Conservation (phyloP, 768 basidiomycete genomes). For the Lentinula sp. region DNA sequence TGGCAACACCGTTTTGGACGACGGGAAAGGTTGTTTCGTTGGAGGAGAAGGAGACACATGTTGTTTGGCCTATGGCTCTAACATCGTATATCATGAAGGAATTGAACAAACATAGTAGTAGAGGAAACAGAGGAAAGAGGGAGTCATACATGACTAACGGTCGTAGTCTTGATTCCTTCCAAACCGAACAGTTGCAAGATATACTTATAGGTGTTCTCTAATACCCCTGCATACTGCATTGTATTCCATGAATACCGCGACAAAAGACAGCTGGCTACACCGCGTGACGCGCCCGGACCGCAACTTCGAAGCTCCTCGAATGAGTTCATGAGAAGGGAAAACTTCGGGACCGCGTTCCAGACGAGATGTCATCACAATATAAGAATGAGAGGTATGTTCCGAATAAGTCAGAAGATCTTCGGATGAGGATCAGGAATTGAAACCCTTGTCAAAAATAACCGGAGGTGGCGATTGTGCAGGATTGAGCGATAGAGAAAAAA, state of each 20-base stretch:
- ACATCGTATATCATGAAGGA: conserved; percentile 8
- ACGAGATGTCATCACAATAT: neutral
- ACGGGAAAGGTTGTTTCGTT: conserved; percentile 31
- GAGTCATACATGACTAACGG: neutral
- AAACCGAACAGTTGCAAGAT: neutral
- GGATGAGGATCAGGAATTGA: neutral
- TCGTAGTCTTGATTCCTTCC: neutral
- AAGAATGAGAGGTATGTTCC: neutral
- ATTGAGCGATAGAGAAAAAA: neutral
- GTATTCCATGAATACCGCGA: neutral
- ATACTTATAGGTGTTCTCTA: neutral
- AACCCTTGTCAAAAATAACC: neutral
- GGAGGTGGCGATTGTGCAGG: neutral
- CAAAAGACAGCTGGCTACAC: neutral
- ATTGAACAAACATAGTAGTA: neutral
- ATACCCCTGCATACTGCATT: neutral
- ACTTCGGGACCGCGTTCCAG: neutral
- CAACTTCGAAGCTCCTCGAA: neutral
- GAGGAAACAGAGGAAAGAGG: neutral
- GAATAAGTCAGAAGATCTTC: neutral
- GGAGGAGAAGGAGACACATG: conserved; percentile 39
- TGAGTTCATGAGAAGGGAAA: neutral
- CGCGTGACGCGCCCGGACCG: neutral
- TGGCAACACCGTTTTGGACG: conserved; percentile 37
- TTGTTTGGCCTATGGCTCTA: conserved; percentile 41